Percentiles rank a stretch among this genome's conserved stretches.
Conservation (phyloP, 805 yeast genomes). For the Sungouiozyma intestinalis region DNA sequence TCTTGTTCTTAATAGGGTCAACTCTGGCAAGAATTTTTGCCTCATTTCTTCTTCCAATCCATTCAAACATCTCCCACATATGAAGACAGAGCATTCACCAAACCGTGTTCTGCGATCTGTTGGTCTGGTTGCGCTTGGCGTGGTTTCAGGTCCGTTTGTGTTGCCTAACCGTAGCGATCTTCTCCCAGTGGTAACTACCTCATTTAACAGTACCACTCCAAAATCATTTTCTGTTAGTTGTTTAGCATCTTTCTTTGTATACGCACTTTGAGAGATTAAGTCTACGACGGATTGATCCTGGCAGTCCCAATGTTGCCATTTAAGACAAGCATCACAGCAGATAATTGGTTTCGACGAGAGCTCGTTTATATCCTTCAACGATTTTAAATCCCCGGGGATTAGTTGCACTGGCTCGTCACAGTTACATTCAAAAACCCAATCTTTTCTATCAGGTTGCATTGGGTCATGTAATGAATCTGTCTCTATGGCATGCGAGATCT, state of each 20-base stretch:
- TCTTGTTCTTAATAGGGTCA: constrained; percentile 14
- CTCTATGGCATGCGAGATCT: constrained; percentile 13
- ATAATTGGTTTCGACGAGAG: constrained; percentile 16
- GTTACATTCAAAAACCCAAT: constrained; percentile 26
- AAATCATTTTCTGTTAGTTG: constrained; percentile 11
- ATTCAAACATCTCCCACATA: constrained; percentile 20
- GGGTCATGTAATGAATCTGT: constrained; percentile 12
- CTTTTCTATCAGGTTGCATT: constrained; percentile 15
- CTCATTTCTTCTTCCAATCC: constrained; percentile 17
- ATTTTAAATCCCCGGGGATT: constrained; percentile 4
- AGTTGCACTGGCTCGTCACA: constrained; percentile 5
- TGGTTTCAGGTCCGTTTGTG: neutral
- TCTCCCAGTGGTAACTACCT: constrained; percentile 2
- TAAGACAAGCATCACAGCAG: constrained; percentile 26
- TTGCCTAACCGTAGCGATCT: constrained; percentile 3
- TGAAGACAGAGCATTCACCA: constrained; percentile 15
- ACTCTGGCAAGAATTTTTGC: constrained; percentile 16
- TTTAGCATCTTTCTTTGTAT: constrained; percentile 5
- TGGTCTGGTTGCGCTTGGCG: constrained; percentile 10
- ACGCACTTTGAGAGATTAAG: constrained; percentile 6
- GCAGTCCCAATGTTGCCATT: constrained; percentile 29
- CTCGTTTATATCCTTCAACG: constrained; percentile 8
- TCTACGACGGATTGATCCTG: constrained; percentile 12
- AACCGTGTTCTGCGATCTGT: constrained; percentile 16
- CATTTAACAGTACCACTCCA: constrained; percentile 15